Base-by-base conservation (phyloP, 1,139 yeast species). In the Debaryomycetaceae sp. region DNA sequence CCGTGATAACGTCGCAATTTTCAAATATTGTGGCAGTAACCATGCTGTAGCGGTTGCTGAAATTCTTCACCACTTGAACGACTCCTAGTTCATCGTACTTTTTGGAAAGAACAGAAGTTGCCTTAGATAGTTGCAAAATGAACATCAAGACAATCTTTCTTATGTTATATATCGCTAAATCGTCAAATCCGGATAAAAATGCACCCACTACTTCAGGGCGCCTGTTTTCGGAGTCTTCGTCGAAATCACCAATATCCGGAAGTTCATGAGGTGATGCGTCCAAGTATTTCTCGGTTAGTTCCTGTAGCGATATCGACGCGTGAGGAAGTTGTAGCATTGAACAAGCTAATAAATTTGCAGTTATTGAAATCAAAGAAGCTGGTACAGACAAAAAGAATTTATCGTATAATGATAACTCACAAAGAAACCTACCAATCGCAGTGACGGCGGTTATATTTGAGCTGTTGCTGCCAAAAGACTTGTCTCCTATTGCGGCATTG, bases 361-460 rank as follows among this genome's bases (percentile, higher is more conserved):
- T 75, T 23, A 81, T 67, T 6, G 96, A 86, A 27, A 88, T 73
- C 41, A 80, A 59, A 1, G 90, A 80, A 0, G 90, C 71, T 14
- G 83, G 76, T 47, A 78, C 76, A 37, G 78, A 73, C 44, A 90
- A 66, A 57, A 84, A 87, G 39, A 75, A 75, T 51, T 87, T 78
- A 52, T 86, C 86, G 61, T 85, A 90, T 23, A 89, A 66, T 0
- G 96, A 75, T 43, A 87, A 66, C 63, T 89, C 96, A 60, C 95
- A 83, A 34, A 89, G 72, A 57, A 83, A 87, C 50, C 88, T 72
- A 2, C 85, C 71, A 40, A 82, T 75, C 5, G 81, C 83, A 35
- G 75, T 74, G 48, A 72, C 78, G 37, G 81, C 82, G 22, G 77
- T 72, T 42, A 71, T 67, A 6, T 72, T 68, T 43, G 74, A 57